phyloP scores from a whole-genome alignment of 1,139 yeast species.

The Diutina neorugosa region DNA sequence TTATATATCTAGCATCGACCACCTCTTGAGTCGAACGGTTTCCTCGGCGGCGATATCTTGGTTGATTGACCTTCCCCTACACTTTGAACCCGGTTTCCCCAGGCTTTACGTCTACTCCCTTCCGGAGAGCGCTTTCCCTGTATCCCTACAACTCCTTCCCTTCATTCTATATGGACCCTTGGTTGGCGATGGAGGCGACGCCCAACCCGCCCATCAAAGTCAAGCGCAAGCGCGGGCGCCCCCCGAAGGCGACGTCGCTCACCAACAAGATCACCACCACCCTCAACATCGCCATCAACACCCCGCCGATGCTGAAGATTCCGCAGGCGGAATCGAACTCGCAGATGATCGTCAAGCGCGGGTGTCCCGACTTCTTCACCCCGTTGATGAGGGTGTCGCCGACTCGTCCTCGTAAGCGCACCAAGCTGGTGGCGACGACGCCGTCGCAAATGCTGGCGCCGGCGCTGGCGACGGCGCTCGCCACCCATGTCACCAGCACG shows the following conservation, averaged over 20 bases:
- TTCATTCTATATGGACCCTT: background rate
- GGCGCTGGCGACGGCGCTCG: background rate
- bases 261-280: constrained; percentile 19
- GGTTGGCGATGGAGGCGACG: background rate
- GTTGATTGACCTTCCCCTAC: background rate
- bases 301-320: constrained; percentile 13
- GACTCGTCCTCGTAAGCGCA: constrained; percentile 10
- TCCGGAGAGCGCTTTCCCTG: too few relatives aligned
- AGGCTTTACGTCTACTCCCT: background rate
- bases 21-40: background rate
- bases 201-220: constrained; percentile 7
- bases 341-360: constrained; percentile 23
- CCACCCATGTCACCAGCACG: background rate
- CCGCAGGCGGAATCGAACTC: constrained; percentile 25
- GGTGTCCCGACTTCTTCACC: constrained; percentile 35
- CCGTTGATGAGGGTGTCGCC: constrained; percentile 38
- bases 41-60: background rate
- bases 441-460: background rate
- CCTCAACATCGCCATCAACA: constrained; percentile 30
- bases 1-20: background rate
- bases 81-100: background rate
- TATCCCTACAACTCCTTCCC: too few relatives aligned
- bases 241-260: constrained; percentile 32
- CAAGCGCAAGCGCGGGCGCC: constrained; percentile 32
- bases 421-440: constrained; percentile 2